phyloP scores from a whole-genome alignment of 1,284 basidiomycete genomes.

The Inonotus hispidus region DNA sequence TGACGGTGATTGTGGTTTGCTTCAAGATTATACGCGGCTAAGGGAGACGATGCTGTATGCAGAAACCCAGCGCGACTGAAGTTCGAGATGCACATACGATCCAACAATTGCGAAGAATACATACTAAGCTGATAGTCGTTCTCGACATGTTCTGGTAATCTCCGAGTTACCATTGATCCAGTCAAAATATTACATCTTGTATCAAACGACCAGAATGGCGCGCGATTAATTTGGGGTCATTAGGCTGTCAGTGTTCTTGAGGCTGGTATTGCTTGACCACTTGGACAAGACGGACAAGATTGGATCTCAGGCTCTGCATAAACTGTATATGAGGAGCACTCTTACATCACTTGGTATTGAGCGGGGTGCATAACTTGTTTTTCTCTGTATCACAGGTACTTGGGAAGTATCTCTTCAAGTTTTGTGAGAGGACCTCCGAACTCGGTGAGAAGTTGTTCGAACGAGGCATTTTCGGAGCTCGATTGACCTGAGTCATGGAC shows the following conservation, averaged over 20 bases:
- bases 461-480: slow-evolving; percentile 31
- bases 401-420: slow-evolving; percentile 50
- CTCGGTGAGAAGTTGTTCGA: slow-evolving; percentile 40
- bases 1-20: too few relatives aligned
- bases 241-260: neutral
- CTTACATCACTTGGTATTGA: neutral
- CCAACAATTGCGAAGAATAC: too few relatives aligned
- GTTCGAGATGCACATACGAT: too few relatives aligned
- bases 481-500: slow-evolving; percentile 33
- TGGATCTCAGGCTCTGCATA: neutral
- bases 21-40: too few relatives aligned
- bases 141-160: too few relatives aligned
- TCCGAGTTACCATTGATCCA: too few relatives aligned
- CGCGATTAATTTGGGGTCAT: neutral
- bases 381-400: slow-evolving; percentile 37
- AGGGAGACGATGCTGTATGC: too few relatives aligned
- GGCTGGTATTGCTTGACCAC: neutral
- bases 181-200: too few relatives aligned
- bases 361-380: neutral
- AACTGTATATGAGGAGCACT: neutral
- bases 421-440: slow-evolving; percentile 38
- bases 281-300: neutral
- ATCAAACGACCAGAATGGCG: neutral
- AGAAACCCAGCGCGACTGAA: too few relatives aligned
- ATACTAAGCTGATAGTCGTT: too few relatives aligned